Evolutionary conservation across 2,329 filamentous ascomycete species (phyloP), one percentile per base, ranked within the genome.

Genomic region (Acephala macrosclerotiorum): DNA sequence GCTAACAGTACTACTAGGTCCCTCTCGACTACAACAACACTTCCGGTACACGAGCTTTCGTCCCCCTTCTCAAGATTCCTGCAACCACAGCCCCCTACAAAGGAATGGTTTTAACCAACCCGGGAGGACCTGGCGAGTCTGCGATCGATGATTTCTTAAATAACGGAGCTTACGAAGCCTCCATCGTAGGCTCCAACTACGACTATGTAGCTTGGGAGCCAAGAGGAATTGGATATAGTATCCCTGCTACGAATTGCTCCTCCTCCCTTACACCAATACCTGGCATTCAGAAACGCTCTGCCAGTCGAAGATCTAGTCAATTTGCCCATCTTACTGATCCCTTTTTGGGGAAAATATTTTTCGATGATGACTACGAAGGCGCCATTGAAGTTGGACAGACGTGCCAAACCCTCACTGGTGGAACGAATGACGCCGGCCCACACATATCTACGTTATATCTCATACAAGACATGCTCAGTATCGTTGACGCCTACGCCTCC

Each of bases 401-500:
- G 14, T 61, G 59, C 36, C 29, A 25, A 35, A 8, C 22, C 8
- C 20, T 25, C 12, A 63, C 56, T 2, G 53, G 45, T 38, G 45
- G n/a, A 14, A 4, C n/a, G 9, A 36, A 5, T 45, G 20, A 60
- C 18, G 57, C 57, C 16, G 57, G 56, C 11, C 57, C 62, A 45
- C 47, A 64, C 22, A 64, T 64, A 56, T 38, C 33, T 18, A 64
- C 62, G 3, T 2, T 25, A 22, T 35, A 35, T 22, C 33, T 56
- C 14, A 56, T 47, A 9, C 16, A 60, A 45, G 62, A 64, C 35
- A 55, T 64, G 56, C 51, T 64, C 33, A 40, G 20, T 33, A 64
- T 64, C 40, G 26, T 64, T 16, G 47, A 64, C 22, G 56, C 56
- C 12, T 64, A 33, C 20, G 56, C 62, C 35, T 16, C 42, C 53